Evolutionary conservation across 1,284 basidiomycete genomes (phyloP).

Genomic region (Fomes fomentarius): DNA sequence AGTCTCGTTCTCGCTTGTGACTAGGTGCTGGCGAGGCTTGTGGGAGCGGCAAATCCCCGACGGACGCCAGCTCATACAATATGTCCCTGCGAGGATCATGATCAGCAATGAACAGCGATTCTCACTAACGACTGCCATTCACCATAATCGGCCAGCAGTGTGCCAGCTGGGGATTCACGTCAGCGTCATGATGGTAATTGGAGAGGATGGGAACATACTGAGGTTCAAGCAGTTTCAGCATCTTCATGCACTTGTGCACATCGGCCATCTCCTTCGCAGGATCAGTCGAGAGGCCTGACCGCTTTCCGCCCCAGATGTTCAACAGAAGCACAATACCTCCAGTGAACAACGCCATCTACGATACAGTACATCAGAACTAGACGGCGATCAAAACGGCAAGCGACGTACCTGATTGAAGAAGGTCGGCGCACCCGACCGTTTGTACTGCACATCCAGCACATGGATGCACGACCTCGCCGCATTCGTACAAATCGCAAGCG

Average conservation of each 20-base stretch:
- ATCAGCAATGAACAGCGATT: not conserved
- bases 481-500: slow-evolving; percentile 66
- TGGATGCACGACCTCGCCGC: slow-evolving; percentile 62
- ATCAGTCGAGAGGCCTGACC: slow-evolving; percentile 56
- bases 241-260: slow-evolving; percentile 71
- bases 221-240: slow-evolving; percentile 55
- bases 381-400: not conserved
- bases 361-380: not conserved
- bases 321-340: slow-evolving; percentile 71
- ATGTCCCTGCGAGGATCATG: slow-evolving; percentile 55
- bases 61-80: slow-evolving; percentile 66
- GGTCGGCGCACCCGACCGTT: slow-evolving; percentile 28
- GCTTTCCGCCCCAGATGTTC: slow-evolving; percentile 74
- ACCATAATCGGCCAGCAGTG: slow-evolving; percentile 50
- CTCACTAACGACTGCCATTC: slow-evolving; percentile 7
- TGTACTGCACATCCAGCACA: slow-evolving; percentile 49
- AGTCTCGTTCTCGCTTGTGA: slow-evolving; percentile 65
- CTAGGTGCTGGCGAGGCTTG: slow-evolving; percentile 46
- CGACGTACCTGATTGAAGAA: slow-evolving; percentile 30
- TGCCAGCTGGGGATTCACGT: slow-evolving; percentile 43
- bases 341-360: slow-evolving; percentile 56
- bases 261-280: slow-evolving; percentile 68
- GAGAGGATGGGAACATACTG: slow-evolving; percentile 36
- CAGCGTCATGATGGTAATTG: not conserved
- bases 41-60: slow-evolving; percentile 67